Evolutionary conservation across 2,329 filamentous ascomycete species (phyloP), one percentile per base, ranked within the genome.

Genomic region (Talaromyces atroroseus): DNA sequence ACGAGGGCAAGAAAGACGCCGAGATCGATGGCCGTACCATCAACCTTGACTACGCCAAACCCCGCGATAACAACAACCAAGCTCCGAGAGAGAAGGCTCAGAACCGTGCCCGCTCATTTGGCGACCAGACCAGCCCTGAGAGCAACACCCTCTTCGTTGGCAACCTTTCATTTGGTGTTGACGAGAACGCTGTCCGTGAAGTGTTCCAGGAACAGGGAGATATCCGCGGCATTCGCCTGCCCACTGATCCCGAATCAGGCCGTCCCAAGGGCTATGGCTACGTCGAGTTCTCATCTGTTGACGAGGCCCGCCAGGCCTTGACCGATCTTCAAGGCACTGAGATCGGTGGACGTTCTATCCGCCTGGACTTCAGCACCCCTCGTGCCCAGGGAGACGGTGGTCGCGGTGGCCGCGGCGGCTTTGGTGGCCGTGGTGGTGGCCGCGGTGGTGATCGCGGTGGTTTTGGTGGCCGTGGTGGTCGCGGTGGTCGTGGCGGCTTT

Each of bases 191-290:
- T 62, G 81, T 96, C 64, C 81, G 80, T 60, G 83, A 87, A 65
- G 85, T 88, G 71, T 96, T 96, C 79, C 78, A 78, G 66, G 82
- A 87, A 64, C 81, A 86, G 65, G 84, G 84, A 63, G 81, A 79
- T 69, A 84, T 94, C 70, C 83, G 87, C 68, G 88, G 88, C 70
- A 84, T 96, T 66, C 88, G 91, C 69, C 86, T 96, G 60, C 92
- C 92, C 52, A 96, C 92, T 58, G 90, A 96, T 72, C 84, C 79
- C 79, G 90, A 95, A 60, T 85, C 85, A 60, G 91, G 90, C 62
- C 83, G 85, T 65, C 86, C 87, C 70, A 96, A 96, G 86, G 92
- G 92, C 57, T 96, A 95, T 74, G 92, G 90, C 55, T 96, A 96
- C 71, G 87, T 96, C 61, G 86, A 87, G 69, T 96, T 92, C 80